Percentiles rank a stretch among this genome's conserved stretches.
These are phyloP conservation scores for Durotheca rogersii DNA, from an alignment of 495 filamentous ascomycete genomes.

Conservation along the genomic window DNA sequence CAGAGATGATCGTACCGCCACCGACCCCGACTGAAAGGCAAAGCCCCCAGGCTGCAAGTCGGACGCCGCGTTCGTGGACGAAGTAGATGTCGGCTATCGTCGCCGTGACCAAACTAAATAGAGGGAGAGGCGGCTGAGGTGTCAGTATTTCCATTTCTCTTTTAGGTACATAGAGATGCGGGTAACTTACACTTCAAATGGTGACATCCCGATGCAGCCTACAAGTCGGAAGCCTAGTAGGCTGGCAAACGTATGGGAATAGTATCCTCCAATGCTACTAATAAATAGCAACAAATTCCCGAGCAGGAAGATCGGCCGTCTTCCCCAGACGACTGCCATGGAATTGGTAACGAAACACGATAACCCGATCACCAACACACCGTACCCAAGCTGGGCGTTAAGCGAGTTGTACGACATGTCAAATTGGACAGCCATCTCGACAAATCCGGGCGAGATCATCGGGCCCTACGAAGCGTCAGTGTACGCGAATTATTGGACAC, in stretches of 20 bases:
- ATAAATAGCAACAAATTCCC: slow-evolving; percentile 53
- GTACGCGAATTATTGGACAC: background rate
- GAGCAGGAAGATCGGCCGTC: slow-evolving; percentile 57
- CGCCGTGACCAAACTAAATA: slow-evolving; percentile 44
- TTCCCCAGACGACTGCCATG: slow-evolving; percentile 57
- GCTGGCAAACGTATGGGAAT: slow-evolving; percentile 45
- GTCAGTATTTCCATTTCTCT: no score
- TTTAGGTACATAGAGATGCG: no score
- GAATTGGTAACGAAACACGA: slow-evolving; percentile 57
- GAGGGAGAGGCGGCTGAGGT: no score
- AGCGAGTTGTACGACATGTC: slow-evolving; percentile 43
- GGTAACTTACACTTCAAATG: slow-evolving; percentile 45
- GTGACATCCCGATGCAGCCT: slow-evolving; percentile 49
- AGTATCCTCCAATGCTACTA: slow-evolving; percentile 51
- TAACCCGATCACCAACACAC: slow-evolving; percentile 53
- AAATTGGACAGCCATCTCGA: slow-evolving; percentile 39
- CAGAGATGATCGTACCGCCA: slow-evolving; percentile 36
- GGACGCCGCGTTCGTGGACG: slow-evolving; percentile 42
- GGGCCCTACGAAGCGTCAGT: slow-evolving; percentile 34
- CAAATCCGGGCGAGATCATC: slow-evolving; percentile 43
- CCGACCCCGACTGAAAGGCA: slow-evolving; percentile 30
- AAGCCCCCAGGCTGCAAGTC: slow-evolving; percentile 33
- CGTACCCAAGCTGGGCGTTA: slow-evolving; percentile 46
- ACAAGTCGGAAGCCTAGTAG: slow-evolving; percentile 40
- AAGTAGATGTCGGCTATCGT: slow-evolving; percentile 53